phyloP scores from a whole-genome alignment of 2,329 filamentous ascomycete genomes.

The Ophiostoma populinum region DNA sequence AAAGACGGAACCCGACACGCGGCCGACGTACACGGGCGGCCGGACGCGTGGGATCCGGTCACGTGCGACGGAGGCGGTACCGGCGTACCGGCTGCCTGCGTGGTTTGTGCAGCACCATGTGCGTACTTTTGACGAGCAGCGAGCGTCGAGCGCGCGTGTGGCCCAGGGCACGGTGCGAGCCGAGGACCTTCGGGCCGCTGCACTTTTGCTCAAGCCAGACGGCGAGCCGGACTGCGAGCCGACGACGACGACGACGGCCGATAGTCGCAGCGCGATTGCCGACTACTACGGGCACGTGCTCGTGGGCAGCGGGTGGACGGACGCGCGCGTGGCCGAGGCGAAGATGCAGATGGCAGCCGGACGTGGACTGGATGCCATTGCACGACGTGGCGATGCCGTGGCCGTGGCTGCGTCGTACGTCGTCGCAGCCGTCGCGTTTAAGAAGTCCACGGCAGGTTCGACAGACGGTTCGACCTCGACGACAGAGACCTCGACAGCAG shows the following conservation, averaged over 20 bases:
- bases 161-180: too few species aligned
- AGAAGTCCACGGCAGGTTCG: too few species aligned
- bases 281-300: conserved; percentile 7
- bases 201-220: not conserved
- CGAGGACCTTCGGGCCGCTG: not conserved
- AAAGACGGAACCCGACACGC: too few species aligned
- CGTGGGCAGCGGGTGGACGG: conserved; percentile 8
- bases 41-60: not conserved
- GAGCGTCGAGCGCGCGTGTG: too few species aligned
- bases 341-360: conserved; percentile 6
- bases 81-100: conserved; percentile 35
- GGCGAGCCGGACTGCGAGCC: not conserved
- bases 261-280: too few species aligned
- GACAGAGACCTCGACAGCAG: not conserved
- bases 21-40: not conserved
- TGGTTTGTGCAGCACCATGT: conserved; percentile 39
- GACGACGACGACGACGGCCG: too few species aligned
- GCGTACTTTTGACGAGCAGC: conserved; percentile 12
- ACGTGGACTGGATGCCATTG: conserved; percentile 1
- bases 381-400: conserved; percentile 6
- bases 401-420: conserved; percentile 6
- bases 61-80: conserved; percentile 14
- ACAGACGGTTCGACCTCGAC: too few species aligned
- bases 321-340: too few species aligned
- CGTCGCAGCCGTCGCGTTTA: conserved; percentile 1